phyloP scores from a whole-genome alignment of 2,329 filamentous ascomycete genomes.

The Ceratocystis lukuohia region DNA sequence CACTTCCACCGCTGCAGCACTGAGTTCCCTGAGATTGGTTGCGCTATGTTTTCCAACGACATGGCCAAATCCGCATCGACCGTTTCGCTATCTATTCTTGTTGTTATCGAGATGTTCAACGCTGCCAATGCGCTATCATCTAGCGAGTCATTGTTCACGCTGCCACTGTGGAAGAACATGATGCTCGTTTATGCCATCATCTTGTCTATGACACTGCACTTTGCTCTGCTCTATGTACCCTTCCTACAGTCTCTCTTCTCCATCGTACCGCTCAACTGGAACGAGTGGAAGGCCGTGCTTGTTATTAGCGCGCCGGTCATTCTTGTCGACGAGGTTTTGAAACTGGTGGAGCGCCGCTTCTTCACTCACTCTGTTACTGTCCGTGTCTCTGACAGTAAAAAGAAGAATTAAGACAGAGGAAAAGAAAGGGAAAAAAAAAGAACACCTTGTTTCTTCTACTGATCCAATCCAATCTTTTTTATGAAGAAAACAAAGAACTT shows the following conservation, averaged over 20 bases:
- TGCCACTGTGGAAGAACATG: slow-evolving; percentile 97
- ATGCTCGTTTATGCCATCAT: slow-evolving; percentile 91
- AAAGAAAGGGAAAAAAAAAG: not conserved
- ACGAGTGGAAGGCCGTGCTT: slow-evolving; percentile 86
- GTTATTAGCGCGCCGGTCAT: slow-evolving; percentile 83
- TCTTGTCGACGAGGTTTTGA: slow-evolving; percentile 71
- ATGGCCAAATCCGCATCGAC: slow-evolving; percentile 84
- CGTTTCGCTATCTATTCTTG: slow-evolving; percentile 78
- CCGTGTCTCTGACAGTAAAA: slow-evolving; percentile 38
- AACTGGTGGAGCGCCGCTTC: slow-evolving; percentile 57
- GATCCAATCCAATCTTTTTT: not conserved
- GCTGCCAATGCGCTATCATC: slow-evolving; percentile 96
- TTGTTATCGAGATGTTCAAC: slow-evolving; percentile 99
- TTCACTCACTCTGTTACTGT: slow-evolving; percentile 40
- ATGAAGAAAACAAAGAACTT: not conserved
- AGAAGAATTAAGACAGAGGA: slow-evolving; percentile 25
- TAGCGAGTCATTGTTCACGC: slow-evolving; percentile 81
- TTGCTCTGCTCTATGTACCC: slow-evolving; percentile 82
- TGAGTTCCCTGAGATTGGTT: slow-evolving; percentile 79
- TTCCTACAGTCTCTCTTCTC: slow-evolving; percentile 80
- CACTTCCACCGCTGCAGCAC: slow-evolving; percentile 89
- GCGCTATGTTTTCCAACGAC: slow-evolving; percentile 77
- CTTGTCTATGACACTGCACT: slow-evolving; percentile 88
- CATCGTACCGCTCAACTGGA: slow-evolving; percentile 72
- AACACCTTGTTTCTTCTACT: not conserved